A percentile compares a stretch with the other conserved stretches of the same genome.
Conservation (phyloP, 2,329 filamentous ascomycete species). For the Beauveria sp. region DNA sequence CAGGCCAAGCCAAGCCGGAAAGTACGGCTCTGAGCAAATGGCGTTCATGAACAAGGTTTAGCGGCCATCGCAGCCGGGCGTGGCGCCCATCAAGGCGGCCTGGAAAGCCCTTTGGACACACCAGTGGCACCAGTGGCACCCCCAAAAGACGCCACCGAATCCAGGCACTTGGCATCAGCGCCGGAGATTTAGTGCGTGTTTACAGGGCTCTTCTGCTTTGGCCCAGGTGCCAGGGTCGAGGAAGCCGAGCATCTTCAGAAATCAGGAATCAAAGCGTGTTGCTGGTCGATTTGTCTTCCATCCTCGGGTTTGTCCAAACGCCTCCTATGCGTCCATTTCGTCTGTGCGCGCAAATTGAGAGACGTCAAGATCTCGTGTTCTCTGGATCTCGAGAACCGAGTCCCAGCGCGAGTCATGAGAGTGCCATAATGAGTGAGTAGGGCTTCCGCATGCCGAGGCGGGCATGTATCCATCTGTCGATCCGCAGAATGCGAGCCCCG, state of each 20-base stretch:
- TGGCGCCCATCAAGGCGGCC: conserved; percentile 1
- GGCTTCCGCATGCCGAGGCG: no score
- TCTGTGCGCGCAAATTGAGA: no score
- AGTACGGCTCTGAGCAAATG: neutral
- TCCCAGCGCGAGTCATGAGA: no score
- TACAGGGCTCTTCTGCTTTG: neutral
- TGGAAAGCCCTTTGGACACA: neutral
- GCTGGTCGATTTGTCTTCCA: neutral
- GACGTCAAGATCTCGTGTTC: no score
- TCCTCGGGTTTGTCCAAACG: no score
- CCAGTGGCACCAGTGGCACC: no score
- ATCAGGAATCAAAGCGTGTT: neutral
- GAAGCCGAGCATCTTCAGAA: neutral
- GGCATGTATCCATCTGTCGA: neutral
- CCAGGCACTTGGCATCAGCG: conserved; percentile 5
- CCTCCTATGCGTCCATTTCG: no score
- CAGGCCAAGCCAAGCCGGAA: neutral
- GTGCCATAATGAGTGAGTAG: no score
- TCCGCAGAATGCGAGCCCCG: neutral
- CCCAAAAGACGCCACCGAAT: neutral
- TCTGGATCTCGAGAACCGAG: no score
- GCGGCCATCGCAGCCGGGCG: conserved; percentile 2
- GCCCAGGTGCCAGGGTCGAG: neutral
- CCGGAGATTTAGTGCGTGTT: neutral
- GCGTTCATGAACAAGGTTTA: conserved; percentile 4